Evolutionary conservation across 2,329 filamentous ascomycete species (phyloP).

Genomic region (Fusarium bulbicola): DNA sequence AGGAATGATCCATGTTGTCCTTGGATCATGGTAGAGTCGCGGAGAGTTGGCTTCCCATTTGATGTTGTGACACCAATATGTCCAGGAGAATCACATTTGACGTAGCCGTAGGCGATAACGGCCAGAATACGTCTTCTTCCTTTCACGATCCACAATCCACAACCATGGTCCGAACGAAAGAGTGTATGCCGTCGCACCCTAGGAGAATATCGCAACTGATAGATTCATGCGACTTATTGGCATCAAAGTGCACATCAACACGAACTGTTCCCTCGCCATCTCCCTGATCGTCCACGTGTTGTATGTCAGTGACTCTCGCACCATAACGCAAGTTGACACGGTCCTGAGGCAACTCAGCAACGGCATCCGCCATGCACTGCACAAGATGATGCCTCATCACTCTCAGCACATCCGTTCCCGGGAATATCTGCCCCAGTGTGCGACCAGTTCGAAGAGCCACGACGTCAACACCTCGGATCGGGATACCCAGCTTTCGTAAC

Average conservation of each 20-base stretch:
- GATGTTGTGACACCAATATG: accelerated
- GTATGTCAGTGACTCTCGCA: neutral
- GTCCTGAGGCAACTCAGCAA: neutral
- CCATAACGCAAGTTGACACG: neutral
- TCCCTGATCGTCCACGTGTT: neutral
- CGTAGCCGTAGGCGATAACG: neutral
- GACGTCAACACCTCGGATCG: neutral
- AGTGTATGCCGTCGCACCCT: neutral
- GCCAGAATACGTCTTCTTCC: neutral
- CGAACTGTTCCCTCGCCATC: neutral
- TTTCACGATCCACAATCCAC: neutral
- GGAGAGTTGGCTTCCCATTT: accelerated
- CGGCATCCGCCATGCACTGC: neutral
- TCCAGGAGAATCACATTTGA: neutral
- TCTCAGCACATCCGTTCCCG: neutral
- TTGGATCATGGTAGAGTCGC: accelerated
- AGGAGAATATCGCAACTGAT: neutral
- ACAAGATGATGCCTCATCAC: neutral
- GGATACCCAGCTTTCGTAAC: neutral
- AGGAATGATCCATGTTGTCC: neutral
- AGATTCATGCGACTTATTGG: neutral
- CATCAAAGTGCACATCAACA: neutral
- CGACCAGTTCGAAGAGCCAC: neutral
- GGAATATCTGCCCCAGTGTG: neutral
- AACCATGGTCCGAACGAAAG: neutral